Conservation (phyloP, 2,329 filamentous ascomycete species). For the Exophiala alcalophila region DNA sequence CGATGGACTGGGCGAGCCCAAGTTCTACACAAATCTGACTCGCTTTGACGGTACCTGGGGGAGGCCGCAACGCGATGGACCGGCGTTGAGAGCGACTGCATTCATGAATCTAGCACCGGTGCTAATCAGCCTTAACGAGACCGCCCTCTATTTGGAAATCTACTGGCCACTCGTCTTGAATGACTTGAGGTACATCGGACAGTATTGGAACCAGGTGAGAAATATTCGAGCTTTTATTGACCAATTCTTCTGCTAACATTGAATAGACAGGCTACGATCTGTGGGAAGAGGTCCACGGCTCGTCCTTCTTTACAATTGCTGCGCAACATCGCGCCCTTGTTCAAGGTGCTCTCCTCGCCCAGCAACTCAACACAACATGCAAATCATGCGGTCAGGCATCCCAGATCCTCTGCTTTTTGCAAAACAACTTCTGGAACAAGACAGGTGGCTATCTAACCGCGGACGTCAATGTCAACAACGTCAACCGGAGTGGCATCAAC, state of each 20-base stretch:
- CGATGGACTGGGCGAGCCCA: slow-evolving; percentile 67
- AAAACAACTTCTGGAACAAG: slow-evolving; percentile 63
- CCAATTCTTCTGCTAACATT: background rate
- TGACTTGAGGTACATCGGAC: slow-evolving; percentile 69
- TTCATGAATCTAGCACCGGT: slow-evolving; percentile 33
- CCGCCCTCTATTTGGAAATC: slow-evolving; percentile 50
- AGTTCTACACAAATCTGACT: slow-evolving; percentile 63
- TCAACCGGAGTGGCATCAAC: slow-evolving; percentile 65
- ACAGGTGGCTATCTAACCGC: slow-evolving; percentile 62
- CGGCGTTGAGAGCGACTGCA: slow-evolving; percentile 36
- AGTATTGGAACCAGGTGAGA: slow-evolving; percentile 62
- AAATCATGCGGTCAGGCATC: slow-evolving; percentile 64
- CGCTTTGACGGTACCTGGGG: slow-evolving; percentile 64
- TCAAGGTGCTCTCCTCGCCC: slow-evolving; percentile 62
- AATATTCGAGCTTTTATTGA: slow-evolving; percentile 50
- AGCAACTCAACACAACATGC: slow-evolving; percentile 60
- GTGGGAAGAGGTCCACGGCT: slow-evolving; percentile 61
- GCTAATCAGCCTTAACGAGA: slow-evolving; percentile 25
- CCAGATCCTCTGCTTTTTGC: slow-evolving; percentile 68
- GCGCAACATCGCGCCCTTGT: slow-evolving; percentile 62
- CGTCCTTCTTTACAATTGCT: slow-evolving; percentile 73
- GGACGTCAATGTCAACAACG: slow-evolving; percentile 63
- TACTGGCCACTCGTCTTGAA: slow-evolving; percentile 73
- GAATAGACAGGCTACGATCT: slow-evolving; percentile 14
- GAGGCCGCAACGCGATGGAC: slow-evolving; percentile 60